Base-by-base conservation (phyloP, 371 early-diverging fungal species). In the Syncephalastrum monosporum region DNA sequence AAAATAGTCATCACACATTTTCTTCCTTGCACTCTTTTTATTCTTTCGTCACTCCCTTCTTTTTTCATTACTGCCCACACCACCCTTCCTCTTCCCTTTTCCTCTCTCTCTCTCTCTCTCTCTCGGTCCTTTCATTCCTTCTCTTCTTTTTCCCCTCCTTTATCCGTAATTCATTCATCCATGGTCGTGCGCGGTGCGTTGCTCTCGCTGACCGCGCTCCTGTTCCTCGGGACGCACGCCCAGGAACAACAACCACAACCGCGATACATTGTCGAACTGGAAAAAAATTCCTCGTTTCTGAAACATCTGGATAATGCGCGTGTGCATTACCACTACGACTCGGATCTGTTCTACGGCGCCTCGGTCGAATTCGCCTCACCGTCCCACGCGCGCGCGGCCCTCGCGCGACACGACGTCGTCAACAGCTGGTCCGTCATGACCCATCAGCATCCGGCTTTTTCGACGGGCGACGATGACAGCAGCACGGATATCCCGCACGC, bases 251-350 rank as follows among this genome's bases (percentile, higher is more conserved):
- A 33, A 33, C 3, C 4, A 29, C 38, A 33, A 12, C 38, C 38
- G 7, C 38, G 38, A 33, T 64, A 64, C 47, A 60, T 64, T 43
- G 33, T 64, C 24, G 64, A 64, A 17, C 46, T 64, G 14, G 12
- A 29, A 8, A 45, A 47, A 19, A 47, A 49, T 14, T 55, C 52
- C 1, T 29, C 53, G 14, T 56, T 56, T 45, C 43, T 50, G 8
- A 14, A 16, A 7, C 42, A 19, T 5, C 48, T 54, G n/a, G 19
- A 24, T 27, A 47, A 41, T 21, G 27, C 45, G 0, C 43, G 52
- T 23, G 47, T 67, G 14, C 68, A 69, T 13, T 60, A 76, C 42
- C 55, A 55, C 0, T 76, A 67, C 49, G 56, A 67, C 29, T 70
- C 71, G 3, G 64, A 60, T 44, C 24, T 76, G 1, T 54, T 76